A percentile compares a stretch with the other conserved stretches of the same genome.
Conservation (phyloP, 2,329 filamentous ascomycete species). For the Onygenales sp. region DNA sequence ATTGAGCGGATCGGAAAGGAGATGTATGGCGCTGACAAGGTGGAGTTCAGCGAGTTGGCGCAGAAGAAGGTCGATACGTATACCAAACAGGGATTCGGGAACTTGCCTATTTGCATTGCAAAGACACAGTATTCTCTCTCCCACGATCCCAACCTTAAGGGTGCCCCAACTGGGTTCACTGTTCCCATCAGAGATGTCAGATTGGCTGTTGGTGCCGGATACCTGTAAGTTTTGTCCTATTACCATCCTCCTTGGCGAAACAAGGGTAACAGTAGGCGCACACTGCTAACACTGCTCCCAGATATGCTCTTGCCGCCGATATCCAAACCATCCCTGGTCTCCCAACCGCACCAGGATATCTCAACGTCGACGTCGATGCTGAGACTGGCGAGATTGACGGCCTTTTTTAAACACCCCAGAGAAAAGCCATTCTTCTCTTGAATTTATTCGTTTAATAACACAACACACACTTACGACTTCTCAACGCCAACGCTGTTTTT, state of each 20-base stretch:
- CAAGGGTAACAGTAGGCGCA: background rate
- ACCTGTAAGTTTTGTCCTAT: conserved; percentile 52
- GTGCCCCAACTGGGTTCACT: conserved; percentile 87
- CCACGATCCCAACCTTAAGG: conserved; percentile 88
- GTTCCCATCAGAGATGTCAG: conserved; percentile 90
- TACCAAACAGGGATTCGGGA: conserved; percentile 80
- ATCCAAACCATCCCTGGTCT: conserved; percentile 97
- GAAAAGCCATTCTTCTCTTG: background rate
- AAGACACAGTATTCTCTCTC: conserved; percentile 98
- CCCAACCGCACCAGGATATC: conserved; percentile 87
- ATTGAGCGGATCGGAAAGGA: conserved; percentile 83
- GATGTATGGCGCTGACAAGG: conserved; percentile 86
- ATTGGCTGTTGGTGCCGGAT: conserved; percentile 88
- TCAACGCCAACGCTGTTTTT: no score
- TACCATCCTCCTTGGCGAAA: background rate
- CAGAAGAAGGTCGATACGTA: conserved; percentile 96
- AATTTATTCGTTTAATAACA: background rate
- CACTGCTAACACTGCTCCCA: conserved; percentile 33
- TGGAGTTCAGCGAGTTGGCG: conserved; percentile 88
- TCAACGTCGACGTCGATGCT: conserved; percentile 77
- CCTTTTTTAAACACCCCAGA: conserved; percentile 58
- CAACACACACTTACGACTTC: no score
- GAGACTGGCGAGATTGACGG: conserved; percentile 82
- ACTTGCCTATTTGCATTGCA: conserved; percentile 90
- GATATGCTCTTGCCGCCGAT: conserved; percentile 88